These are phyloP conservation scores for Xylaria hypoxylon DNA, from an alignment of 2,329 filamentous ascomycete species.

Conservation along the genomic window DNA sequence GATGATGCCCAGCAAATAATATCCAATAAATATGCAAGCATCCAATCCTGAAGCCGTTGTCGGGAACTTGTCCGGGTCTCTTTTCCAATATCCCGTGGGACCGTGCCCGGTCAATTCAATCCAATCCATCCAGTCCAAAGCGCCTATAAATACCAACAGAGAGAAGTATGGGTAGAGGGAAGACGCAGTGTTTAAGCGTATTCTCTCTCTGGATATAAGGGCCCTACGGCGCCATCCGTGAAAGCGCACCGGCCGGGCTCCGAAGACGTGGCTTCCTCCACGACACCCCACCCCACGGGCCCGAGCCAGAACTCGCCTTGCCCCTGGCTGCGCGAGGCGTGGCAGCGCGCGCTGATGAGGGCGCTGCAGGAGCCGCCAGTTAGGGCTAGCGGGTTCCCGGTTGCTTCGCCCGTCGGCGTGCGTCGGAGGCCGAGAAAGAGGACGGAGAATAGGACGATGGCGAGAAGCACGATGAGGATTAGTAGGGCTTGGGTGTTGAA, in stretches of 20 bases:
- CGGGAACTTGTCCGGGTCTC: too few species aligned
- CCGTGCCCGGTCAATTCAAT: too few species aligned
- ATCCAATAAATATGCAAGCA: neutral
- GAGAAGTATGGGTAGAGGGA: neutral
- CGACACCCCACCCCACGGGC: slow-evolving; percentile 60
- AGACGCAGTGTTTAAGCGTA: slow-evolving; percentile 51
- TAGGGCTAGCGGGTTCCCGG: slow-evolving; percentile 62
- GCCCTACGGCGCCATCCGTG: slow-evolving; percentile 51
- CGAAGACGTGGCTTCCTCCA: slow-evolving; percentile 54
- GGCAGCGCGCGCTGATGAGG: slow-evolving; percentile 63
- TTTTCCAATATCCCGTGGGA: too few species aligned
- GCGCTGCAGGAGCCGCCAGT: slow-evolving; percentile 63
- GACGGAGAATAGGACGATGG: slow-evolving; percentile 53
- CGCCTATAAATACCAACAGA: neutral
- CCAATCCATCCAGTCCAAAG: neutral
- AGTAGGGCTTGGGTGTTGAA: slow-evolving; percentile 59
- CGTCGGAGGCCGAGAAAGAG: slow-evolving; percentile 56
- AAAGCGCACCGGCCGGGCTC: slow-evolving; percentile 60
- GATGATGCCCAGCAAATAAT: slow-evolving; percentile 2
- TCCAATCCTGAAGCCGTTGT: too few species aligned
- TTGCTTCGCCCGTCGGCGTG: slow-evolving; percentile 46
- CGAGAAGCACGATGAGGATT: slow-evolving; percentile 56
- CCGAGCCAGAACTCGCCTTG: slow-evolving; percentile 52
- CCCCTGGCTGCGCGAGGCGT: slow-evolving; percentile 50
- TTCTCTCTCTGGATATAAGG: slow-evolving; percentile 52